phyloP scores from a whole-genome alignment of 2,329 filamentous ascomycete species.

The Colletotrichum zoysiae region DNA sequence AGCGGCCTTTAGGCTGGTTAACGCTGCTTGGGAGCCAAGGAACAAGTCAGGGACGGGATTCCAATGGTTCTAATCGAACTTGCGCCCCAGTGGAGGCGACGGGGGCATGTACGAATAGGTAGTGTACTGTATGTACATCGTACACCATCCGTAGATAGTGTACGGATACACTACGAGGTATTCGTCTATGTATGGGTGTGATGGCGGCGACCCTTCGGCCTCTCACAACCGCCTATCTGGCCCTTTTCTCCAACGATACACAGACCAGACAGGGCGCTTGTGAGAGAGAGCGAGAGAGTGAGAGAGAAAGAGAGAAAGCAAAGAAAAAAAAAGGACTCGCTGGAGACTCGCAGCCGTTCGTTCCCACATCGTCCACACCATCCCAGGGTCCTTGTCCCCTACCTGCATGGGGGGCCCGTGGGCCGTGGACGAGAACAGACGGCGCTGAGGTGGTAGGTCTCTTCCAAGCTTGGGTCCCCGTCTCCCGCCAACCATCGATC shows the following conservation, averaged over 20 bases:
- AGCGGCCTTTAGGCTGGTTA: slow-evolving; percentile 29
- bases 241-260: neutral
- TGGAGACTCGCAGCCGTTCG: slow-evolving; percentile 4
- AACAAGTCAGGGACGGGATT: slow-evolving; percentile 37
- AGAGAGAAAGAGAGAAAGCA: neutral
- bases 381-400: slow-evolving; percentile 37
- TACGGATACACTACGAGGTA: no score
- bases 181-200: neutral
- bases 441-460: slow-evolving; percentile 38
- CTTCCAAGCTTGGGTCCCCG: slow-evolving; percentile 40
- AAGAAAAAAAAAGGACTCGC: neutral
- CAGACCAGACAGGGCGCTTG: neutral
- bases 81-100: slow-evolving; percentile 35
- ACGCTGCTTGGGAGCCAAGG: slow-evolving; percentile 26
- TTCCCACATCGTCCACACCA: slow-evolving; percentile 18
- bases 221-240: slow-evolving; percentile 6
- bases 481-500: slow-evolving; percentile 43
- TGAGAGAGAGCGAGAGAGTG: neutral
- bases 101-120: neutral
- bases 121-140: neutral
- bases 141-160: no score
- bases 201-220: slow-evolving; percentile 10
- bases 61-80: slow-evolving; percentile 40
- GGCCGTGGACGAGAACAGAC: slow-evolving; percentile 37
- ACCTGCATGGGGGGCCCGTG: slow-evolving; percentile 34